These are phyloP conservation scores for Thyridium curvatum DNA, from an alignment of 2,329 filamentous ascomycete genomes.

Conservation along the genomic window DNA sequence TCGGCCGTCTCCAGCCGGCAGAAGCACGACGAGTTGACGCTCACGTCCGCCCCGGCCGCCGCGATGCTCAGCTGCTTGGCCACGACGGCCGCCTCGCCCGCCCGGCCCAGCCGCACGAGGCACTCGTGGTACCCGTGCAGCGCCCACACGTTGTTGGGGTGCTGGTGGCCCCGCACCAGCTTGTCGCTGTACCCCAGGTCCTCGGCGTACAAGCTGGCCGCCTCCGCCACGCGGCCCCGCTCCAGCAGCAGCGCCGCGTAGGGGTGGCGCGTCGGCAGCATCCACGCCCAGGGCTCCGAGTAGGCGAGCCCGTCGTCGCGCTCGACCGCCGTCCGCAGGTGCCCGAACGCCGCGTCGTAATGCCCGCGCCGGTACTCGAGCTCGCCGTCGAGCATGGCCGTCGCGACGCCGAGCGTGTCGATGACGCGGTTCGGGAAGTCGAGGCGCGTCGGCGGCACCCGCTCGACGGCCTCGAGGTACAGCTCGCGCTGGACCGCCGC, in stretches of 20 bases:
- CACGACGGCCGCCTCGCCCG: constrained; percentile 8
- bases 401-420: constrained; percentile 20
- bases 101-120: constrained; percentile 33
- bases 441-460: constrained; percentile 23
- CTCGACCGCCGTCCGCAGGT: constrained; percentile 38
- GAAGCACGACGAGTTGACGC: constrained; percentile 27
- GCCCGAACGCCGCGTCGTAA: constrained; percentile 38
- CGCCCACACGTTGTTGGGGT: constrained; percentile 57
- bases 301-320: constrained; percentile 47
- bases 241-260: constrained; percentile 50
- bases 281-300: constrained; percentile 55
- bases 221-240: constrained; percentile 37
- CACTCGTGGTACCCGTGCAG: constrained; percentile 55
- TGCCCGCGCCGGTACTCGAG: constrained; percentile 50
- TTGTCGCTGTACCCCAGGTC: constrained; percentile 38
- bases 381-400: constrained; percentile 53
- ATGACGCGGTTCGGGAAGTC: constrained; percentile 11
- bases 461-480: constrained; percentile 2
- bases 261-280: constrained; percentile 51
- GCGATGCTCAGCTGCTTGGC: constrained; percentile 17
- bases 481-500: constrained; percentile 19
- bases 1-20: constrained; percentile 12
- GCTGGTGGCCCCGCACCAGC: constrained; percentile 43
- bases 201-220: constrained; percentile 34
- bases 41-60: constrained; percentile 17